Evolutionary conservation across 139 green algal genomes (phyloP).

Genomic region (Coelastrella sp.): DNA sequence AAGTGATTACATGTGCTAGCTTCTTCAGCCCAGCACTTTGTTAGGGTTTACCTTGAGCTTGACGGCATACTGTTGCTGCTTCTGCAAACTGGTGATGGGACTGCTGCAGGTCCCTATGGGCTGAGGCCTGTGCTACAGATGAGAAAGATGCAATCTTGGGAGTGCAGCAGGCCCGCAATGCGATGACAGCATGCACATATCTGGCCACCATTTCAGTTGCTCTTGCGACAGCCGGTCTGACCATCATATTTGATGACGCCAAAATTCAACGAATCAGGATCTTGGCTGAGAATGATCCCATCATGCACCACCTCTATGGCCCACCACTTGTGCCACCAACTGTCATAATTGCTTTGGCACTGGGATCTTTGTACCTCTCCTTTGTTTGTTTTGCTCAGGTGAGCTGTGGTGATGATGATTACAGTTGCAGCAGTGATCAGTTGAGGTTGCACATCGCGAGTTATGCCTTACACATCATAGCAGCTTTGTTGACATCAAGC

Average conservation of each 20-base stretch:
- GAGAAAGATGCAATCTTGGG: slow-evolving; percentile 44
- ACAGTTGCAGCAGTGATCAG: no score
- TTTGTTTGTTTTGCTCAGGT: slow-evolving; percentile 46
- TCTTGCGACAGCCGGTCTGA: slow-evolving; percentile 46
- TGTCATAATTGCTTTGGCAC: slow-evolving; percentile 5
- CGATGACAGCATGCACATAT: slow-evolving; percentile 50
- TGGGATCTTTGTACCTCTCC: slow-evolving; percentile 35
- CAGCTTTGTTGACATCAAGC: no score
- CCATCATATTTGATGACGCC: slow-evolving; percentile 37
- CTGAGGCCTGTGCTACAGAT: slow-evolving; percentile 41
- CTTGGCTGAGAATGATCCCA: slow-evolving; percentile 28
- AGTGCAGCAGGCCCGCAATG: slow-evolving; percentile 49
- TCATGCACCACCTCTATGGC: slow-evolving; percentile 10
- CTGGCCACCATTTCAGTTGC: slow-evolving; percentile 36
- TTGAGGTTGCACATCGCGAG: no score
- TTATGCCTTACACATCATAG: no score
- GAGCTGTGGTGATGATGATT: not conserved
- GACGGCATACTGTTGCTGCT: not conserved
- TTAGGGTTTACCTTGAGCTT: not conserved
- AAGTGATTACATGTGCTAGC: no score
- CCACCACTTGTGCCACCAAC: not conserved
- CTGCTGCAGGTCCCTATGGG: slow-evolving; percentile 35
- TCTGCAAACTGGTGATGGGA: not conserved
- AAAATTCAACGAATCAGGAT: slow-evolving; percentile 28
- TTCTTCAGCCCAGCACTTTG: not conserved